Evolutionary conservation across 768 basidiomycete species (phyloP), one percentile per base, ranked within the genome.

Genomic region (Rhizopogon salebrosus): DNA sequence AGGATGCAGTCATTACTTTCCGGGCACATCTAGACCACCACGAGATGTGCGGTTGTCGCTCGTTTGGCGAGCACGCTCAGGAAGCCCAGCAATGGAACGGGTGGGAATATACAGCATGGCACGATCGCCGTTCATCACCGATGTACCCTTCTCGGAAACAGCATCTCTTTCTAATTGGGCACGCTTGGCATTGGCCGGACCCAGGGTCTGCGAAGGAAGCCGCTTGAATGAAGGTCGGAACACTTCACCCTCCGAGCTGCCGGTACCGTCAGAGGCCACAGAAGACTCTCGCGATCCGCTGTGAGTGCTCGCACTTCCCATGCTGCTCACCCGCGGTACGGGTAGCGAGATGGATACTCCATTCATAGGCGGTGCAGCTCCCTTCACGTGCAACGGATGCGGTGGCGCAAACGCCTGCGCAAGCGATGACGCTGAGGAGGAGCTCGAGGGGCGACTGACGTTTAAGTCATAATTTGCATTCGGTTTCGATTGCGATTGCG

Each of bases 201-300:
- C 87, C n/a, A 90, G 67, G 9, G 85, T 85, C 69, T 87, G 85
- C 42, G 84, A 86, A 1, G 88, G 81, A 35, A 87, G 64, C 41
- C 88, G 73, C 72, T 91, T 91, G 62, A 87, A 89, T 26, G 82
- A 75, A 10, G 88, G 88, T 1, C 88, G 64, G 35, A 61, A 49
- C n/a, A 61, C 48, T 36, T 70, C 67, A 4, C 64, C 55, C 5
- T 68, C 67, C 1, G 69, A 70, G 43, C 64, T 64, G 16, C 68
- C 68, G 16, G 66, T 68, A 20, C 66, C 63, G 13, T 71, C 72
- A 27, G 60, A 67, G 13, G 42, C 54, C 51, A 58, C 70, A 36
- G 63, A 70, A 60, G 66, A 70, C 51, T 56, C 68, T 11, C 62
- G 66, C 50, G 61, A 64, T 31, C 57, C 61, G 31, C 58, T 59